Evolutionary conservation across 2,329 filamentous ascomycete species (phyloP).

Genomic region (Hypoxylon sp.): DNA sequence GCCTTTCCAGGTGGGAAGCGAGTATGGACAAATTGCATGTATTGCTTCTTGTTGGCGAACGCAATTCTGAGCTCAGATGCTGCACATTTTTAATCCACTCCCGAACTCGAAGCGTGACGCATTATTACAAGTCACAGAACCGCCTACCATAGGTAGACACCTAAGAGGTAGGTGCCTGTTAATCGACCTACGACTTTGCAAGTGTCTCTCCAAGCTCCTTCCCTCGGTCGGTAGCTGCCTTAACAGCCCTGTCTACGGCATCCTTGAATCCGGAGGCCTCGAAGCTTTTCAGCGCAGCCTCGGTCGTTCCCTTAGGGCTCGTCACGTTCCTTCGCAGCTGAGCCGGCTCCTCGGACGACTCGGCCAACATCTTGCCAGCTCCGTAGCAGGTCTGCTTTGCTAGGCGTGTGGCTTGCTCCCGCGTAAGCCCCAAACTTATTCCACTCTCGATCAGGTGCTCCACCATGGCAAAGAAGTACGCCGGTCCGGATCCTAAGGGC

Average conservation of each 20-base stretch:
- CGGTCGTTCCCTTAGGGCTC: conserved; percentile 67
- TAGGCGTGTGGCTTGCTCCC: conserved; percentile 65
- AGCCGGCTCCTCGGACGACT: conserved; percentile 61
- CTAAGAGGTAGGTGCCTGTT: too few species aligned
- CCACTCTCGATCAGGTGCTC: conserved; percentile 65
- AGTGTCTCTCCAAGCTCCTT: conserved; percentile 62
- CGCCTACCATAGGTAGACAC: background rate
- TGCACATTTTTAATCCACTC: background rate
- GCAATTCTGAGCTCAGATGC: background rate
- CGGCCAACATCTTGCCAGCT: conserved; percentile 66
- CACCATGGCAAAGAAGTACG: conserved; percentile 69
- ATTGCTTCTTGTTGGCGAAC: background rate
- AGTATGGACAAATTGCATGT: background rate
- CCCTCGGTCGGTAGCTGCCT: conserved; percentile 61
- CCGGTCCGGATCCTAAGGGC: conserved; percentile 63
- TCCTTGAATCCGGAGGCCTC: conserved; percentile 61
- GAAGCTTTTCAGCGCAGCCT: conserved; percentile 65
- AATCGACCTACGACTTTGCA: conserved; percentile 39
- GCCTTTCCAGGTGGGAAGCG: background rate
- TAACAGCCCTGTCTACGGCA: conserved; percentile 63
- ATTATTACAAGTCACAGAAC: background rate
- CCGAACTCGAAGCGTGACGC: background rate
- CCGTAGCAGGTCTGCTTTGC: conserved; percentile 67
- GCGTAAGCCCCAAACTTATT: conserved; percentile 61
- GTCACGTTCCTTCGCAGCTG: conserved; percentile 67